Percentiles rank a stretch among this genome's conserved stretches.
phyloP scores from a whole-genome alignment of 1,139 yeast species.

The Magnusiomyces sp. region DNA sequence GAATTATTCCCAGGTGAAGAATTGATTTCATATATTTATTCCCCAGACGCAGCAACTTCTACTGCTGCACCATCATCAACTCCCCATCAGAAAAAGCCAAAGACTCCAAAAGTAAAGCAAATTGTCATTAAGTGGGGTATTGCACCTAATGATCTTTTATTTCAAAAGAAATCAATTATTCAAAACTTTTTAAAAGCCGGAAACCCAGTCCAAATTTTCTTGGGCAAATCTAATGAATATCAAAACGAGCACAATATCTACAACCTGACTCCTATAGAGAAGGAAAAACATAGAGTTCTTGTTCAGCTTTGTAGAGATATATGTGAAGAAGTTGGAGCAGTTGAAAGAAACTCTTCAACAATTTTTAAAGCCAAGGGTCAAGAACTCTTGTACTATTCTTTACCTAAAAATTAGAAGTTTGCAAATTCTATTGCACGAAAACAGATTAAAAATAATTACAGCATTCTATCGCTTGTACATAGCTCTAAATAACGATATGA shows the following conservation, averaged over 20 bases:
- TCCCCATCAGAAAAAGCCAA: neutral
- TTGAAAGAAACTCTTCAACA: slow-evolving; percentile 18
- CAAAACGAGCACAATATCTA: slow-evolving; percentile 23
- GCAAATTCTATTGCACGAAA: too few species aligned
- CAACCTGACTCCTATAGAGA: slow-evolving; percentile 20
- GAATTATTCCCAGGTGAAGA: too few species aligned
- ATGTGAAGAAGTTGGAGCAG: slow-evolving; percentile 25
- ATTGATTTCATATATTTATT: neutral
- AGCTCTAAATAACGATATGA: neutral
- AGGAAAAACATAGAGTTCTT: slow-evolving; percentile 29
- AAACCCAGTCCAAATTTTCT: slow-evolving; percentile 23
- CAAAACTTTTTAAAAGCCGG: slow-evolving; percentile 28
- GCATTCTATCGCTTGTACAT: neutral
- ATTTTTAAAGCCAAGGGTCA: neutral
- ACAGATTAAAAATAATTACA: neutral
- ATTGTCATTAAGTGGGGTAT: slow-evolving; percentile 30
- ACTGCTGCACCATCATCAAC: neutral
- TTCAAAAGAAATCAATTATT: slow-evolving; percentile 32
- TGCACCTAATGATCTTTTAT: slow-evolving; percentile 28
- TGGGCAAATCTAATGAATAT: slow-evolving; percentile 24
- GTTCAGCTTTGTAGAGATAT: slow-evolving; percentile 22
- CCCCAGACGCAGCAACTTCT: neutral
- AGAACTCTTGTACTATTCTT: neutral
- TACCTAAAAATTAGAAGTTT: neutral
- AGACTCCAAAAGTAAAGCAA: slow-evolving; percentile 16